These are phyloP conservation scores for Elsinoe batatas DNA, from an alignment of 2,329 filamentous ascomycete species.

Conservation along the genomic window DNA sequence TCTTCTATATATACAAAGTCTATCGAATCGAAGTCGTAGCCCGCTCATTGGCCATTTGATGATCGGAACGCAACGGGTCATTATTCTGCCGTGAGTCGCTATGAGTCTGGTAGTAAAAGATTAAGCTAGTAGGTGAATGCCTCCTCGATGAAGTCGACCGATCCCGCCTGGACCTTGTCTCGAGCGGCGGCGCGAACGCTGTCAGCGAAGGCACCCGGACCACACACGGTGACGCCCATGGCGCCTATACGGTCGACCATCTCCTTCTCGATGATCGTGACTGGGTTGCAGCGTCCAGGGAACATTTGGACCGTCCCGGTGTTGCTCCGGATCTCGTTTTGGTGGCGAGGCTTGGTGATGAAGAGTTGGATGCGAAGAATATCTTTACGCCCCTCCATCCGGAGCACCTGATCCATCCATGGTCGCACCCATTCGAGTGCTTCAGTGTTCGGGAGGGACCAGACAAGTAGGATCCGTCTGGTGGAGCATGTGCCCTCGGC, in stretches of 20 bases:
- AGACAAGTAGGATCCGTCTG: slow-evolving; percentile 63
- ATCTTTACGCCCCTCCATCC: slow-evolving; percentile 48
- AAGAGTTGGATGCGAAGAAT: slow-evolving; percentile 52
- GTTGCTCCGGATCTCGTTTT: slow-evolving; percentile 45
- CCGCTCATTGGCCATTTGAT: not conserved
- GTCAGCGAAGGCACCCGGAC: slow-evolving; percentile 53
- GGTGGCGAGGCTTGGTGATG: slow-evolving; percentile 49
- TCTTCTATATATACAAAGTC: slow-evolving; percentile 10
- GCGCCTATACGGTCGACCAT: slow-evolving; percentile 47
- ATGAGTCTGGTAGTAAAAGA: not conserved
- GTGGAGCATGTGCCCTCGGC: slow-evolving; percentile 60
- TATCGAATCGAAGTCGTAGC: slow-evolving; percentile 6
- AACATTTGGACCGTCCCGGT: slow-evolving; percentile 53
- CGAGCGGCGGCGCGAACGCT: slow-evolving; percentile 48
- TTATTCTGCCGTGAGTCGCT: slow-evolving; percentile 6
- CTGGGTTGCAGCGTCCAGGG: slow-evolving; percentile 47
- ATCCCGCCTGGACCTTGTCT: slow-evolving; percentile 41
- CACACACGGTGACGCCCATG: slow-evolving; percentile 53
- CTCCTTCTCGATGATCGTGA: slow-evolving; percentile 48
- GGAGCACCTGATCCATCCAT: slow-evolving; percentile 57
- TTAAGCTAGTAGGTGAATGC: slow-evolving; percentile 50
- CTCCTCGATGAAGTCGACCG: slow-evolving; percentile 55
- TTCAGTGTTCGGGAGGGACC: slow-evolving; percentile 67
- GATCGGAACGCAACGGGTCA: not conserved
- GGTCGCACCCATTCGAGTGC: slow-evolving; percentile 53